phyloP scores from a whole-genome alignment of 2,329 filamentous ascomycete genomes.

The Raffaelea albimanens region DNA sequence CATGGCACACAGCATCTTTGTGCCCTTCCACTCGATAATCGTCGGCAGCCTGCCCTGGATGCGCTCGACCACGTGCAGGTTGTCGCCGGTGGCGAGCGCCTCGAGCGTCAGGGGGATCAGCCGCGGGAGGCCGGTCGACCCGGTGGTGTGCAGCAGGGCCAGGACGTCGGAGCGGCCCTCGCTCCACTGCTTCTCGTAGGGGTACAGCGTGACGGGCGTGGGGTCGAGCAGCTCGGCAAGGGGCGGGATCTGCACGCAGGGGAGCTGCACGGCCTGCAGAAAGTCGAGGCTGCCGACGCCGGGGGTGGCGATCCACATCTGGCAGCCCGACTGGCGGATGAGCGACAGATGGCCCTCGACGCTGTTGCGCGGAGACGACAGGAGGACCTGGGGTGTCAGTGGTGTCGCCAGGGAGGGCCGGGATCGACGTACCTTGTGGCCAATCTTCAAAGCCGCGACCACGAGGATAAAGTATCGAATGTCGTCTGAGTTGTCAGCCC shows the following conservation, averaged over 20 bases:
- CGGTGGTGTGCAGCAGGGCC: slow-evolving; percentile 33
- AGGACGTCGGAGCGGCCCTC: slow-evolving; percentile 31
- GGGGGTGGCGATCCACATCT: slow-evolving; percentile 23
- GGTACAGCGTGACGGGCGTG: neutral
- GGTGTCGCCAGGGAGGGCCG: neutral
- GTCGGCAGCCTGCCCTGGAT: neutral
- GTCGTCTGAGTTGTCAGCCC: no score
- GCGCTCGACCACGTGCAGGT: slow-evolving; percentile 25
- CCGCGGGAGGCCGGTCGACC: slow-evolving; percentile 32
- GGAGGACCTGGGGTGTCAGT: neutral
- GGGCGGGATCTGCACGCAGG: slow-evolving; percentile 19
- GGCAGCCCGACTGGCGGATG: slow-evolving; percentile 32
- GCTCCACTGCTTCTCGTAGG: slow-evolving; percentile 20
- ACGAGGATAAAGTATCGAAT: neutral
- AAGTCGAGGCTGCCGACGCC: slow-evolving; percentile 17
- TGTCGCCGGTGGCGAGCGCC: slow-evolving; percentile 28
- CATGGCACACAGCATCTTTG: slow-evolving; percentile 16
- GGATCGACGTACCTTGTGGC: neutral
- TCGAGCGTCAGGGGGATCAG: slow-evolving; percentile 16
- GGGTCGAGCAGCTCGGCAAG: neutral
- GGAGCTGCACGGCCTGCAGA: slow-evolving; percentile 24
- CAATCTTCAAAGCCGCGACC: neutral
- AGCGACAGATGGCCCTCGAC: slow-evolving; percentile 33
- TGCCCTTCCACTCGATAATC: slow-evolving; percentile 1
- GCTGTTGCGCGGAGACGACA: slow-evolving; percentile 31